These are phyloP conservation scores for Coffea canephora DNA, from an alignment of 257 asterid species.

Conservation along the genomic window DNA sequence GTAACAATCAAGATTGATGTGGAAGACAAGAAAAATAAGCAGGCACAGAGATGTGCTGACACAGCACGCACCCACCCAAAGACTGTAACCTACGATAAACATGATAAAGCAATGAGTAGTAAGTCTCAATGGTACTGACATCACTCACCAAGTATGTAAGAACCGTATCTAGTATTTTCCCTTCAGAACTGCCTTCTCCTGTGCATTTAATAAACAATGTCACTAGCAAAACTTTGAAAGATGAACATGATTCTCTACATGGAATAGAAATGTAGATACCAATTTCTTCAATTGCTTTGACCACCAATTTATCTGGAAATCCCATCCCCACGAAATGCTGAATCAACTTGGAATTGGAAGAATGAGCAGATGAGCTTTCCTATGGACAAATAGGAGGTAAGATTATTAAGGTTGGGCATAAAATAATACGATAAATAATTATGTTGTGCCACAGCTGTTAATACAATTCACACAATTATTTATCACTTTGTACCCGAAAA, in stretches of 20 bases:
- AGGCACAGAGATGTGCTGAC: background rate
- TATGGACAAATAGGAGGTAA: conserved; percentile 2
- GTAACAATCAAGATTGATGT: background rate
- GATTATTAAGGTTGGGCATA: background rate
- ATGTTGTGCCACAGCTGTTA: background rate
- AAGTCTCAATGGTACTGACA: background rate
- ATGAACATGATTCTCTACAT: background rate
- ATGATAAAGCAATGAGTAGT: background rate
- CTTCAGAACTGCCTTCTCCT: conserved; percentile 55
- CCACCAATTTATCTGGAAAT: conserved; percentile 34
- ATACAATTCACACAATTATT: background rate
- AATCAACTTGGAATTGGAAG: conserved; percentile 23
- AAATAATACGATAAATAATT: background rate
- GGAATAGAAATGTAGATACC: conserved; percentile 23
- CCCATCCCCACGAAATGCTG: conserved; percentile 32
- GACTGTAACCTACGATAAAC: background rate
- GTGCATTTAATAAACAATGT: conserved; percentile 19
- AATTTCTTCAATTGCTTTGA: conserved; percentile 35
- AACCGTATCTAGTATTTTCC: conserved; percentile 49
- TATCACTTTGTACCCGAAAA: background rate
- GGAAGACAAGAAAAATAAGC: background rate
- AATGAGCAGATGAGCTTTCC: conserved; percentile 31
- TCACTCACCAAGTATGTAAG: conserved; percentile 61
- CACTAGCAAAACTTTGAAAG: conserved; percentile 2
- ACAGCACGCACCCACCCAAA: background rate